Evolutionary conservation across 192 early-diverging fungal genomes (phyloP), one percentile per base, ranked within the genome.

Genomic region (Coemansia sp.): DNA sequence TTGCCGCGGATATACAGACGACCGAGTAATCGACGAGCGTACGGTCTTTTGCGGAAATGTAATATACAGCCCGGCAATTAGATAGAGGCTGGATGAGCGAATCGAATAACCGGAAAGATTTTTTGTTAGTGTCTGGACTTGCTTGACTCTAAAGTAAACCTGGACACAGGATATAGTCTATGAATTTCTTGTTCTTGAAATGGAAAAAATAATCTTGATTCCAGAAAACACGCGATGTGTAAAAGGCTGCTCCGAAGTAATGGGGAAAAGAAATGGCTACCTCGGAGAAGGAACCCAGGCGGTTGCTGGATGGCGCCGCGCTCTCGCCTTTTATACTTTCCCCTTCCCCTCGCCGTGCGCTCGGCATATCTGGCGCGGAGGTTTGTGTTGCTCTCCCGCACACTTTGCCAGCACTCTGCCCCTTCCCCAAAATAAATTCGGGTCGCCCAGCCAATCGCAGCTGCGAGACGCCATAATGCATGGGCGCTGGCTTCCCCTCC

Each of bases 251-350:
- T 81, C 78, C 78, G 72, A 75, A 75, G 69, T 60, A 53, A 57
- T 57, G 74, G 62, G 45, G 58, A 67, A 68, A 69, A 59, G 43
- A 81, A 81, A 75, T 56, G 69, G 62, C 73, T 65, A 81, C 69
- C 78, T 81, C 78, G 78, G 78, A 81, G 78, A 81, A 75, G 78
- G 78, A 81, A 79, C 73, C 69, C 55, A 65, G 69, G 58, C 78
- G 29, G 69, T 52, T 35, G 69, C 49, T 57, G 25, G 47, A 41
- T 38, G 59, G 57, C 52, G 38, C 43, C 54, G 48, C 55, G 43
- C 22, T 23, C 21, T 45, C 51, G 17, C 11, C 65, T 72, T 80
- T 80, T 80, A 80, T 80, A 81, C 64, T 19, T 43, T 43, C 16
- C 5, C 47, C n/a, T 19, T n/a, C 47, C 19, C 48, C n/a, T 19